phyloP scores from a whole-genome alignment of 1,284 basidiomycete genomes.

The Golubevia pallescens region DNA sequence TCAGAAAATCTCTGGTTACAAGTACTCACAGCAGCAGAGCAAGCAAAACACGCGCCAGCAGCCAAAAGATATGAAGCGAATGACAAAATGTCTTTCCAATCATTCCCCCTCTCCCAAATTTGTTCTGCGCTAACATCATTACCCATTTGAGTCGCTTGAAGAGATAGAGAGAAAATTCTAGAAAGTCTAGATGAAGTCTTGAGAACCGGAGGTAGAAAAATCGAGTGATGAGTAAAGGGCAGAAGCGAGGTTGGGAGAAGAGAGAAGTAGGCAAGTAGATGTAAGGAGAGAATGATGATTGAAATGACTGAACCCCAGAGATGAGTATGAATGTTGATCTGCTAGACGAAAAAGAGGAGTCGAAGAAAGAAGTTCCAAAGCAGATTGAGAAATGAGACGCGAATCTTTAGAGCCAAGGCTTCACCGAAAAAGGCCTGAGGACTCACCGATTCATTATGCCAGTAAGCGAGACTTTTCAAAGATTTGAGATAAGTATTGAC shows the following conservation, averaged over 20 bases:
- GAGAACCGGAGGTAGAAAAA: constrained; percentile 39
- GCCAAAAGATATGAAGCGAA: not conserved
- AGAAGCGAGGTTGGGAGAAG: constrained; percentile 28
- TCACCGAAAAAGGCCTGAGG: too few species aligned
- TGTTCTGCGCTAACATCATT: not conserved
- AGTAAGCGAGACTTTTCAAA: not conserved
- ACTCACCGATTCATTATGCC: too few species aligned
- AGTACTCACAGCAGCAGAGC: not conserved
- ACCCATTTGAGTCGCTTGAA: too few species aligned
- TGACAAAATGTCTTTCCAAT: not conserved
- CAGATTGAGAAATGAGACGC: not conserved
- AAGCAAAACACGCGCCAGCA: not conserved
- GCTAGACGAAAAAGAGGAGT: not conserved
- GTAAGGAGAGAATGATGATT: constrained; percentile 26
- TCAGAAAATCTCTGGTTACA: too few species aligned
- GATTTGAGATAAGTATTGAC: not conserved
- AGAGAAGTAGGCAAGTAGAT: constrained; percentile 29
- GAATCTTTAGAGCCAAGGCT: too few species aligned
- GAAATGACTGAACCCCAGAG: constrained; percentile 54
- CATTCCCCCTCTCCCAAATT: not conserved
- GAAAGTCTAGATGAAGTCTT: not conserved
- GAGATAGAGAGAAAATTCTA: too few species aligned
- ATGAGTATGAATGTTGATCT: constrained; percentile 61
- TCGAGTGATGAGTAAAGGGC: constrained; percentile 32
- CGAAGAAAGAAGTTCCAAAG: too few species aligned